A percentile compares a stretch with the other conserved stretches of the same genome.
Evolutionary conservation across 106 monocot species (phyloP).

Genomic region (Dendrobium huoshanense): DNA sequence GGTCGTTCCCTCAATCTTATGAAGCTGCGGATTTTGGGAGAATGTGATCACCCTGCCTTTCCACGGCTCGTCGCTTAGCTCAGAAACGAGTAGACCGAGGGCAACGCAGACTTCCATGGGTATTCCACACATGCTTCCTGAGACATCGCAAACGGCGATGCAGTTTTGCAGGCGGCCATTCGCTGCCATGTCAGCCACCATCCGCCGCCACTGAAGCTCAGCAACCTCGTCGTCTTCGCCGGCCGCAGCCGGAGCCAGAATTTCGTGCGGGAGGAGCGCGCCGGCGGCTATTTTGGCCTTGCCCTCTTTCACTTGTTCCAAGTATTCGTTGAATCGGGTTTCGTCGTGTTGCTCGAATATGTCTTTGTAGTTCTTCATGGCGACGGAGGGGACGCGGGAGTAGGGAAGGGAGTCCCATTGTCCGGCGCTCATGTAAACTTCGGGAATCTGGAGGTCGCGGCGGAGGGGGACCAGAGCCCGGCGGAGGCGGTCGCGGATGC

Average conservation of each 20-base stretch:
- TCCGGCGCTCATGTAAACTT: constrained; percentile 54
- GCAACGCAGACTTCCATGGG: constrained; percentile 70
- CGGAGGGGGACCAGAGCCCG: constrained; percentile 61
- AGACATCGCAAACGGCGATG: constrained; percentile 73
- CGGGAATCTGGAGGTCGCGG: constrained; percentile 47
- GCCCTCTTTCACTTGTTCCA: constrained; percentile 37
- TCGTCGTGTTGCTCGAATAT: constrained; percentile 48
- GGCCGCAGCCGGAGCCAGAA: constrained; percentile 14
- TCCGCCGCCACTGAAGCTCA: constrained; percentile 68
- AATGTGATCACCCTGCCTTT: constrained; percentile 66
- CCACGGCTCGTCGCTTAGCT: constrained; percentile 79
- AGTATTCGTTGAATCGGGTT: constrained; percentile 33
- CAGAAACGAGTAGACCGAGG: constrained; percentile 52
- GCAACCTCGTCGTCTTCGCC: constrained; percentile 39
- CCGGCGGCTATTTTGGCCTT: constrained; percentile 70
- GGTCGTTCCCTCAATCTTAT: constrained; percentile 33
- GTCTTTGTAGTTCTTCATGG: constrained; percentile 71
- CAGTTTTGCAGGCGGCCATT: constrained; percentile 53
- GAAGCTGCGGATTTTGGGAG: constrained; percentile 30
- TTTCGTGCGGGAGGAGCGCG: constrained; percentile 62
- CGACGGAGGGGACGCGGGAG: constrained; percentile 72
- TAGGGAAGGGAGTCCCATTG: constrained; percentile 53
- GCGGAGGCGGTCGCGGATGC: constrained; percentile 52
- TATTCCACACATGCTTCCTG: constrained; percentile 50
- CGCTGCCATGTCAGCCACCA: constrained; percentile 42